Evolutionary conservation across 2,329 filamentous ascomycete species (phyloP), one percentile per base, ranked within the genome.

Genomic region (Aspergillus awamori): DNA sequence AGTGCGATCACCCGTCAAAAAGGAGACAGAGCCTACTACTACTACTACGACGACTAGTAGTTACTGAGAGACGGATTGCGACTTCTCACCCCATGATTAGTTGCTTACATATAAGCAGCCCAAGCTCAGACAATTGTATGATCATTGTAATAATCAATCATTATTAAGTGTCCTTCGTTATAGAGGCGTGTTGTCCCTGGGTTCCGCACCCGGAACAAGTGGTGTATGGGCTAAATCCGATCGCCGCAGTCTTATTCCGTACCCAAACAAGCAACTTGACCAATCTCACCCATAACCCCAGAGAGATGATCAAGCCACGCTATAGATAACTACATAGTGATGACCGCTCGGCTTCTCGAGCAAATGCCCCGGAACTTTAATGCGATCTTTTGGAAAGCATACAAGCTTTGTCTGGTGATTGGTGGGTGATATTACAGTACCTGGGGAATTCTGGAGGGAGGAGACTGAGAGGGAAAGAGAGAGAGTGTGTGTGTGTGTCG

Each of bases 1-100:
- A 65, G 62, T 49, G 57, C 33, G 47, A 54, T 58, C 45, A 65
- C 57, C 55, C 57, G 43, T 60, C 57, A 59, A 54, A 59, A 62
- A 59, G 56, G 58, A 60, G n/a, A 52, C 38, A 54, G 33, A 20
- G 33, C 11, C 26, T 26, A 33, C 28, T 52, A 30, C 24, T 13
- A 30, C 28, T 4, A 30, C 28, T 11, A 30, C 8, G 10, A 30
- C 28, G 10, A 45, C 8, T 17, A 55, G 33, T 36, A 36, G 5
- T 5, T 13, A 36, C 33, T 36, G 5, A 4, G 33, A 36, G 33
- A 15, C 33, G 33, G 33, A 36, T 13, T 36, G 33, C 41, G 20
- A 22, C 41, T 22, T 45, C 41, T 20, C 13, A 45, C 41, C 22
- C 41, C 41, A 15, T 45, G 33, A 11, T 36, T 15, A 36, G 33